Percentiles rank a stretch among this genome's conserved stretches.
Evolutionary conservation across 805 yeast genomes (phyloP).

Genomic region (Metschnikowia bowlesiae): DNA sequence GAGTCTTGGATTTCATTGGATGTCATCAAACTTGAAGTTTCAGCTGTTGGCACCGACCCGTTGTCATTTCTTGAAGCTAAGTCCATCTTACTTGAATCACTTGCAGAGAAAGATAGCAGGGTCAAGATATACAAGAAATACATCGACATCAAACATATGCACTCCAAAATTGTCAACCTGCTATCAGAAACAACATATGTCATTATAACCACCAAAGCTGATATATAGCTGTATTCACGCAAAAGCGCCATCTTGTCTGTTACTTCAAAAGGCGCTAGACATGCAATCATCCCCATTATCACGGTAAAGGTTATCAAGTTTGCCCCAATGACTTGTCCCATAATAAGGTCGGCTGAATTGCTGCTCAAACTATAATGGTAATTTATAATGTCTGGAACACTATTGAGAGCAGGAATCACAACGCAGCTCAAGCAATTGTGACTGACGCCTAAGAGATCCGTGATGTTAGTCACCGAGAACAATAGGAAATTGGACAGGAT

Average conservation of each 20-base stretch:
- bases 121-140: constrained; percentile 15
- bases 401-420: constrained; percentile 34
- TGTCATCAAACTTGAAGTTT: constrained; percentile 5
- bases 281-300: constrained; percentile 30
- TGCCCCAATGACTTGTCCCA: constrained; percentile 38
- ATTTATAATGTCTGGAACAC: constrained; percentile 35
- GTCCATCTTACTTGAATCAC: background rate
- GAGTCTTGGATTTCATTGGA: background rate
- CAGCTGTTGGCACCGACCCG: background rate
- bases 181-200: constrained; percentile 31
- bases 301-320: constrained; percentile 30
- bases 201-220: constrained; percentile 24
- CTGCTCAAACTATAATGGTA: constrained; percentile 28
- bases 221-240: constrained; percentile 28
- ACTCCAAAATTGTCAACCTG: constrained; percentile 28
- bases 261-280: constrained; percentile 22
- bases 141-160: constrained; percentile 21
- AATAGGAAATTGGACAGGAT: constrained; percentile 34
- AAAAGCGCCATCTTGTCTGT: constrained; percentile 16
- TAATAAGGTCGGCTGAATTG: constrained; percentile 28
- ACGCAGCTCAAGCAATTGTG: constrained; percentile 30
- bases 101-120: background rate
- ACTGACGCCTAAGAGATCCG: constrained; percentile 22
- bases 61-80: constrained; percentile 1
- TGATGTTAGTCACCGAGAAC: constrained; percentile 25